These are phyloP conservation scores for Pharus latifolius DNA, from an alignment of 176 grass and related monocot species.

Conservation along the genomic window DNA sequence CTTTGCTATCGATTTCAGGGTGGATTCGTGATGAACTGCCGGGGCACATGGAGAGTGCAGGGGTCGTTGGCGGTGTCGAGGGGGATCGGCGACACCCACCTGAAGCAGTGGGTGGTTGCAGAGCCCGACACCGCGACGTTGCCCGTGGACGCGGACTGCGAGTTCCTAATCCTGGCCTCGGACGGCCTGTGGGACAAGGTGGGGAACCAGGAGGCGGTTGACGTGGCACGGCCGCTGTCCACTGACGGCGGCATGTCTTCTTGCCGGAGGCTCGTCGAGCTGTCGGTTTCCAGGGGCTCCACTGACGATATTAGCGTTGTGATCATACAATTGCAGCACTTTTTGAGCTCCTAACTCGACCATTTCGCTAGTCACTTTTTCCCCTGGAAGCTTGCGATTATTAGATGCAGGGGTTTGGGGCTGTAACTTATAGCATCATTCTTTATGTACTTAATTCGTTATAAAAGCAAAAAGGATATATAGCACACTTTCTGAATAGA, in stretches of 20 bases:
- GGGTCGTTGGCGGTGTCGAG: slow-evolving; percentile 85
- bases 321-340: slow-evolving; percentile 70
- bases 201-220: slow-evolving; percentile 85
- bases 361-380: no score
- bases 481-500: no score
- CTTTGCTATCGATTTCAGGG: slow-evolving; percentile 52
- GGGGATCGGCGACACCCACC: slow-evolving; percentile 74
- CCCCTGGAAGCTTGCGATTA: no score
- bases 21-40: slow-evolving; percentile 66
- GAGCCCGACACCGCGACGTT: slow-evolving; percentile 67
- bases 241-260: slow-evolving; percentile 13
- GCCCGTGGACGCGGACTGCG: slow-evolving; percentile 46
- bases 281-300: slow-evolving; percentile 56
- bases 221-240: slow-evolving; percentile 46
- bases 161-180: slow-evolving; percentile 90
- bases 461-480: no score
- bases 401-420: no score
- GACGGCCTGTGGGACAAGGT: slow-evolving; percentile 97
- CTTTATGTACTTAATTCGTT: no score
- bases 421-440: no score
- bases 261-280: slow-evolving; percentile 63
- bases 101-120: slow-evolving; percentile 85
- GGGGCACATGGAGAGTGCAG: slow-evolving; percentile 91
- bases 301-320: slow-evolving; percentile 77
- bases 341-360: slow-evolving; percentile 15